Percentiles rank a stretch among this genome's conserved stretches.
phyloP scores from a whole-genome alignment of 805 yeast genomes.

The Metschnikowia hibisci region DNA sequence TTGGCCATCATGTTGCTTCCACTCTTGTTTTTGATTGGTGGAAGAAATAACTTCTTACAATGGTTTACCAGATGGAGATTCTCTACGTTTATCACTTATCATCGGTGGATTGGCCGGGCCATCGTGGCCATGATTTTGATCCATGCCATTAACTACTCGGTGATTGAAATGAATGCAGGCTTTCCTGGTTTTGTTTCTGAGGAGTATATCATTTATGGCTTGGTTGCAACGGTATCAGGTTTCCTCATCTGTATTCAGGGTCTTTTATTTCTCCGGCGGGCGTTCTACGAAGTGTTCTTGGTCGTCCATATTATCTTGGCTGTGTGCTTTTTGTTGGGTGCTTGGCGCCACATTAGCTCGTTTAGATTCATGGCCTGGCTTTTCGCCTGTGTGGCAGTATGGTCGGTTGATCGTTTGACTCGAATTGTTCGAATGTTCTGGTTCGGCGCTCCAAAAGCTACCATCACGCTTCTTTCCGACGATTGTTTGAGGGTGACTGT shows the following conservation, averaged over 20 bases:
- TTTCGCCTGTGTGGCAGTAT: constrained; percentile 20
- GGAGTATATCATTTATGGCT: constrained; percentile 15
- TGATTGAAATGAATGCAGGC: constrained; percentile 1
- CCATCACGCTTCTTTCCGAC: constrained; percentile 27
- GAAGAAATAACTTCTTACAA: constrained; percentile 19
- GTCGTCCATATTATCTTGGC: constrained; percentile 18
- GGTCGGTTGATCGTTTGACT: constrained; percentile 34
- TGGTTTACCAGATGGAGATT: constrained; percentile 20
- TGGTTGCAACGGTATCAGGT: constrained; percentile 12
- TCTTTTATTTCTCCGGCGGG: constrained; percentile 14
- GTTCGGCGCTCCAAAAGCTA: constrained; percentile 36
- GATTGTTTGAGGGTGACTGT: constrained; percentile 36
- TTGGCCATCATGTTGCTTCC: constrained; percentile 17
- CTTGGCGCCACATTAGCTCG: constrained; percentile 16
- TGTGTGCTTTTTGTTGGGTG: constrained; percentile 13
- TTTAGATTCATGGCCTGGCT: constrained; percentile 13
- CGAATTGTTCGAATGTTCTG: constrained; percentile 25
- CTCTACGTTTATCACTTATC: constrained; percentile 16
- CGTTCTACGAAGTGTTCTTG: constrained; percentile 17
- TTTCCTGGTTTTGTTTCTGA: constrained; percentile 4
- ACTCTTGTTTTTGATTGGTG: constrained; percentile 17
- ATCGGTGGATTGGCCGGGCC: constrained; percentile 19
- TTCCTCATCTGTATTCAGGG: constrained; percentile 18
- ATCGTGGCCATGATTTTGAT: constrained; percentile 15
- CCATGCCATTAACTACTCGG: constrained; percentile 14